phyloP scores from a whole-genome alignment of 805 yeast species.

The Debaryomyces castellii region DNA sequence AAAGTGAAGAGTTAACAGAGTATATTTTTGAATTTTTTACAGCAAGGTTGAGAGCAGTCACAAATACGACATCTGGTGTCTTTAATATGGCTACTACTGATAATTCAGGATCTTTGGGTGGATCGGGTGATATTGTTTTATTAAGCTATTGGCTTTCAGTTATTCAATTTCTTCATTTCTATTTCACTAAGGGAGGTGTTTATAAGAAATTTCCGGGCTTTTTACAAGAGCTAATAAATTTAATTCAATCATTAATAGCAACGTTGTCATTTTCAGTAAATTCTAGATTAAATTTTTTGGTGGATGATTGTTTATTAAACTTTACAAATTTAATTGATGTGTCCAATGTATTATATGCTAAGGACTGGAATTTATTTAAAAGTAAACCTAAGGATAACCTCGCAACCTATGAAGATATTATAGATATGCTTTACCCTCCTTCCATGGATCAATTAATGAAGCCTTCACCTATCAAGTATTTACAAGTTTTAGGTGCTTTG shows the following conservation, averaged over 20 bases:
- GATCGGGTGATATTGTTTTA: constrained; percentile 62
- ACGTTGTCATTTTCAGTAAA: constrained; percentile 67
- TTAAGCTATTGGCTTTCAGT: constrained; percentile 89
- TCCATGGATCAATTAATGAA: constrained; percentile 72
- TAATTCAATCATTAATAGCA: constrained; percentile 57
- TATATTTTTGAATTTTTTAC: constrained; percentile 60
- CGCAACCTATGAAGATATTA: constrained; percentile 69
- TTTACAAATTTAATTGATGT: constrained; percentile 83
- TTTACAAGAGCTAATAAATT: constrained; percentile 65
- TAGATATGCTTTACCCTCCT: constrained; percentile 82
- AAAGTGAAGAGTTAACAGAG: constrained; percentile 56
- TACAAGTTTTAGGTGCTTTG: constrained; percentile 86
- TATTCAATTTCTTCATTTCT: constrained; percentile 73
- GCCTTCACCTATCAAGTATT: constrained; percentile 84
- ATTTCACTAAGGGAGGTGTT: constrained; percentile 63
- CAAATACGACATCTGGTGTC: constrained; percentile 61
- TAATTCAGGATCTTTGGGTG: constrained; percentile 25
- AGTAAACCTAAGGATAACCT: constrained; percentile 39
- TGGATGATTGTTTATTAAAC: constrained; percentile 69
- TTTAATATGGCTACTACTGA: constrained; percentile 39
- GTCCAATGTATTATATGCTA: constrained; percentile 71
- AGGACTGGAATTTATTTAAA: constrained; percentile 57
- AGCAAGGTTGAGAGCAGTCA: constrained; percentile 58
- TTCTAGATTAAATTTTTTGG: constrained; percentile 52
- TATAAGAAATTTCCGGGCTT: constrained; percentile 55